Conservation (phyloP, 2,329 filamentous ascomycete species). For the Iodosphaeria phyllophila region DNA sequence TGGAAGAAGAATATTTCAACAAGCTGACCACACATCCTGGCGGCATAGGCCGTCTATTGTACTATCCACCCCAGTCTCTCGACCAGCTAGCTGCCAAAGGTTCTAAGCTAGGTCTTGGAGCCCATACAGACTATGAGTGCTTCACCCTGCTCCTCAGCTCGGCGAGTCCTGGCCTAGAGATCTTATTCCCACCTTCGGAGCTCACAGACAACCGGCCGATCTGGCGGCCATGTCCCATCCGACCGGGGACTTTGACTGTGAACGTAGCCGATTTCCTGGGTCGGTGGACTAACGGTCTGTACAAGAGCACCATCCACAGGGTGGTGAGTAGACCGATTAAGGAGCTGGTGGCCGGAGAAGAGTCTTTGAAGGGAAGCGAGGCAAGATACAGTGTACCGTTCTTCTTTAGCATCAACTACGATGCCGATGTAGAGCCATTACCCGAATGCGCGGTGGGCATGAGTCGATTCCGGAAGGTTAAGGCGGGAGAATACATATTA, state of each 20-base stretch:
- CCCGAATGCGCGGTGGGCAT: no score
- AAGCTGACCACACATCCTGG: slow-evolving; percentile 49
- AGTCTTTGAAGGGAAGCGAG: slow-evolving; percentile 46
- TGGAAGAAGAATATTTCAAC: slow-evolving; percentile 61
- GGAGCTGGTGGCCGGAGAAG: slow-evolving; percentile 50
- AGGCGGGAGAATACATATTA: no score
- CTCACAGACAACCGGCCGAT: no score
- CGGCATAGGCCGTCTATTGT: slow-evolving; percentile 55
- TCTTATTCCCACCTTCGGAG: no score
- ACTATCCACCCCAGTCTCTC: no score
- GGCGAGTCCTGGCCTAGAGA: slow-evolving; percentile 32
- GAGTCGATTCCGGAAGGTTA: no score
- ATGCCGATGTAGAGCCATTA: no score
- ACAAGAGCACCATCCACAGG: slow-evolving; percentile 77
- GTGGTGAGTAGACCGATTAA: no score
- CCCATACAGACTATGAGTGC: slow-evolving; percentile 50
- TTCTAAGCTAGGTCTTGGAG: slow-evolving; percentile 53
- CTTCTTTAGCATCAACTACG: no score
- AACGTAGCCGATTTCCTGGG: slow-evolving; percentile 48
- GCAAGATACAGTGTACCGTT: slow-evolving; percentile 76
- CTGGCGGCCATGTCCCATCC: no score
- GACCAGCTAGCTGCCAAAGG: no score
- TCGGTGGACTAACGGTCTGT: slow-evolving; percentile 79
- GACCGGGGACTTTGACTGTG: slow-evolving; percentile 50
- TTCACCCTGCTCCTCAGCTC: slow-evolving; percentile 47